Evolutionary conservation across 1,284 basidiomycete genomes (phyloP), one percentile per base, ranked within the genome.

Genomic region (Ceratobasidium sp.): DNA sequence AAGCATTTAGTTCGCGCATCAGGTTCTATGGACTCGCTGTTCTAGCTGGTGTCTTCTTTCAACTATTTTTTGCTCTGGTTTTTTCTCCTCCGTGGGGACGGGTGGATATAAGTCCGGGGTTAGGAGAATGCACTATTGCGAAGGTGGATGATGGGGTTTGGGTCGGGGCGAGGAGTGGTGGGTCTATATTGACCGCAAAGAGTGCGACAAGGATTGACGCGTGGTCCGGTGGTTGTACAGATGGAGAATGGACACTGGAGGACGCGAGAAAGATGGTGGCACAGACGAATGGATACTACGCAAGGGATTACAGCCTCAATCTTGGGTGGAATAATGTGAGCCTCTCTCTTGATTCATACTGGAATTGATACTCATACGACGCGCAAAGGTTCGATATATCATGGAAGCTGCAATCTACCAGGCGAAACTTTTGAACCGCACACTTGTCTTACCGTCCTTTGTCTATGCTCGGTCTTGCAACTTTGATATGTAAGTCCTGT

Each of bases 291-390:
- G 75, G 75, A 7, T 76, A 69, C 64, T 76, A 75, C 36, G 73
- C 75, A 1, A 50, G 75, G 9, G 75, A 76, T 31, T 76, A 67
- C 50, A 69, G 74, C 17, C 44, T 76, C 29, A 57, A 64, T 27
- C 45, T 76, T 6, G 75, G 75, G 7, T 76, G 75, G 75, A 76
- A 76, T 48, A 76, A 76, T 62, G 75, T 76, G 50, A 29, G 75
- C 47, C 8, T 41, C 36, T 41, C 36, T 41, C 36, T 41, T 47
- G 27, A 51, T 7, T 14, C 44, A n/a, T 51, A n/a, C 31, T 31
- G 36, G 22, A 33, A 8, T 47, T 51, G 62, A 9, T 50, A 44
- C 24, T 53, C n/a, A 74, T n/a, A 6, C 41, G 3, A 54, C 17
- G 17, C 19, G 24, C 51, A 24, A 15, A 75, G 74, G 57, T 76